Base-by-base conservation (phyloP, 768 basidiomycete genomes). In the Gyrodon lividus region DNA sequence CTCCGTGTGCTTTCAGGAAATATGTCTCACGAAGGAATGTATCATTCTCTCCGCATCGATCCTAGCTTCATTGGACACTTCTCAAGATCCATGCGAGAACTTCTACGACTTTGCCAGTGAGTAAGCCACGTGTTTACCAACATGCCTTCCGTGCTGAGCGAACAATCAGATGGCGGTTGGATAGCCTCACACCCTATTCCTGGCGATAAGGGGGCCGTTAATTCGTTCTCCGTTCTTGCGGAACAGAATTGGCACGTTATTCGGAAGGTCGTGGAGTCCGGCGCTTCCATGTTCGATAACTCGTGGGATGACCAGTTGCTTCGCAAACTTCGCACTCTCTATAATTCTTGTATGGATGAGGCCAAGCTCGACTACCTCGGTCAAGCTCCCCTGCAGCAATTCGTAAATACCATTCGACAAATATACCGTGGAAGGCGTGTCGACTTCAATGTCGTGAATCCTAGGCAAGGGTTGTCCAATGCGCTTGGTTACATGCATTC, bases 81-180 rank as follows among this genome's bases (percentile, higher is more conserved):
- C 83, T 8, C 78, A 87, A 58, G 93, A 98, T 64, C 97, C 97
- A 0, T 99, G 97, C 69, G 90, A 98, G 59, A 87, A 93, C 70
- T 97, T 98, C 68, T 98, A 94, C 64, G 81, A 87, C 56, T 98
- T 85, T 71, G 84, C 94, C 9, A 95, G 93, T 95, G 62, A 61
- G 91, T 84, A 8, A 12, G 31, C 47, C 28, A 30, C 47, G 17
- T 43, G 19, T 38, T 34, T 20, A 28, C 5, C 9, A 35, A 10
- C 39, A n/a, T 43, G 22, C 31, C 45, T 31, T 37, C 50, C 47
- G 34, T 39, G 19, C 57, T 58, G 17, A 54, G 16, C 34, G 31
- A 35, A 42, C 6, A 26, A 12, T 14, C 48, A 95, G 91, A 87
- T 63, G 91, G 92, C 16, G 93, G 93, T 12, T 99, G 96, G 96